Percentiles rank a stretch among this genome's conserved stretches.
These are phyloP conservation scores for Nicotiana paniculata DNA, from an alignment of 257 asterid species.

Conservation along the genomic window DNA sequence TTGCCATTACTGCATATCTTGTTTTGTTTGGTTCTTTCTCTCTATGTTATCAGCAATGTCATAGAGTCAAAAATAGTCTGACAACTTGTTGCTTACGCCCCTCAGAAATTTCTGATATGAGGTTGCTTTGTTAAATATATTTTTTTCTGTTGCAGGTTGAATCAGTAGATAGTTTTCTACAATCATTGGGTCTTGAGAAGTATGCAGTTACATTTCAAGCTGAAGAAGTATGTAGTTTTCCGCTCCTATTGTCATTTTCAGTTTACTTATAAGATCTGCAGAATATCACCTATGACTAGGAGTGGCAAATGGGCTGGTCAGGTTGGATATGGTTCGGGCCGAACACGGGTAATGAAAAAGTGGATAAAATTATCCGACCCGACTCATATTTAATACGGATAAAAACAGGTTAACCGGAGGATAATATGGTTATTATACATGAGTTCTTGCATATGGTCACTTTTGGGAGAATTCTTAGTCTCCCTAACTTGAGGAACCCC, in stretches of 20 bases:
- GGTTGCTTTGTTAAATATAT: neutral
- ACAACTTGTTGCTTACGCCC: neutral
- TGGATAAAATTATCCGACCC: no score
- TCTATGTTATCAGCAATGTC: neutral
- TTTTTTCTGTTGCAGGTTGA: slow-evolving; percentile 48
- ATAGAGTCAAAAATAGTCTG: neutral
- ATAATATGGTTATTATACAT: no score
- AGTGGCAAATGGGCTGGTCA: no score
- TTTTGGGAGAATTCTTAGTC: no score
- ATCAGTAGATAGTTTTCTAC: slow-evolving; percentile 68
- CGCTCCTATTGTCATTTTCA: neutral
- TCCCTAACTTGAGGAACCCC: no score
- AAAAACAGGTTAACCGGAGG: no score
- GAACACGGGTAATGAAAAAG: no score
- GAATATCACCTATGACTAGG: neutral
- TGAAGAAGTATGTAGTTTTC: slow-evolving; percentile 61
- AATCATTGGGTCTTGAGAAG: slow-evolving; percentile 78
- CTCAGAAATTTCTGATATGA: neutral
- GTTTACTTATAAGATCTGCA: slow-evolving; percentile 1
- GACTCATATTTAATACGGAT: no score
- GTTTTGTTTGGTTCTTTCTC: neutral
- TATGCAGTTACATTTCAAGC: slow-evolving; percentile 86
- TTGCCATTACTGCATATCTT: neutral
- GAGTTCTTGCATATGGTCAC: no score
- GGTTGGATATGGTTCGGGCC: no score